Evolutionary conservation across 208 protist species (phyloP).

Genomic region (Wallacemonas rigidus): DNA sequence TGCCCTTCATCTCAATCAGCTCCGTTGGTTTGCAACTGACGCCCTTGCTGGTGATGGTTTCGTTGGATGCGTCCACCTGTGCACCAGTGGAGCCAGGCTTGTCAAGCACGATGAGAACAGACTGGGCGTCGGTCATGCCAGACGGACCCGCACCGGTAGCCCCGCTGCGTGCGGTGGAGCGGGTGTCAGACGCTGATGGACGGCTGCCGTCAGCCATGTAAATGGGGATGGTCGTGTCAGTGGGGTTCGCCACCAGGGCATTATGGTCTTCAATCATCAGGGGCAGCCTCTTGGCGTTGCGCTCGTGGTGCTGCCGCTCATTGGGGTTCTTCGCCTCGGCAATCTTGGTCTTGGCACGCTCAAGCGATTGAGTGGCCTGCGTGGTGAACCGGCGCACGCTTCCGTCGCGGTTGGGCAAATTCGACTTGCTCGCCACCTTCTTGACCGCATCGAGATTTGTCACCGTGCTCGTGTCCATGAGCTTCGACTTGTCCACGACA

Average conservation of each 20-base stretch:
- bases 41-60: constrained; percentile 4
- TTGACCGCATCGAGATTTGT: constrained; percentile 28
- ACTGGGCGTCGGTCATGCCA: constrained; percentile 4
- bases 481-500: constrained; percentile 29
- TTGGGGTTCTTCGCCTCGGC: constrained; percentile 17
- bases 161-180: background rate
- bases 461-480: constrained; percentile 21
- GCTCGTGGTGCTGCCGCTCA: constrained; percentile 25
- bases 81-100: background rate
- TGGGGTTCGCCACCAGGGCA: constrained; percentile 20
- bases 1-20: constrained; percentile 31
- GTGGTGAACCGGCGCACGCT: constrained; percentile 53
- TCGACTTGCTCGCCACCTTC: constrained; percentile 43
- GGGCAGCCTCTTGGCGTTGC: constrained; percentile 21
- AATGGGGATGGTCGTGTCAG: constrained; percentile 23
- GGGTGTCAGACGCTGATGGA: background rate
- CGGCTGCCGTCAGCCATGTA: constrained; percentile 30
- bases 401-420: constrained; percentile 45
- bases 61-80: constrained; percentile 17
- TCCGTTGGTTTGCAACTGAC: constrained; percentile 29
- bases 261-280: constrained; percentile 41
- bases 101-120: constrained; percentile 5
- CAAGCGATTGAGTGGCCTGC: constrained; percentile 38
- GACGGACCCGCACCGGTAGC: background rate
- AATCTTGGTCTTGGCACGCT: constrained; percentile 26